Evolutionary conservation across 1,284 basidiomycete genomes (phyloP).

Genomic region (Vanrija sp.): DNA sequence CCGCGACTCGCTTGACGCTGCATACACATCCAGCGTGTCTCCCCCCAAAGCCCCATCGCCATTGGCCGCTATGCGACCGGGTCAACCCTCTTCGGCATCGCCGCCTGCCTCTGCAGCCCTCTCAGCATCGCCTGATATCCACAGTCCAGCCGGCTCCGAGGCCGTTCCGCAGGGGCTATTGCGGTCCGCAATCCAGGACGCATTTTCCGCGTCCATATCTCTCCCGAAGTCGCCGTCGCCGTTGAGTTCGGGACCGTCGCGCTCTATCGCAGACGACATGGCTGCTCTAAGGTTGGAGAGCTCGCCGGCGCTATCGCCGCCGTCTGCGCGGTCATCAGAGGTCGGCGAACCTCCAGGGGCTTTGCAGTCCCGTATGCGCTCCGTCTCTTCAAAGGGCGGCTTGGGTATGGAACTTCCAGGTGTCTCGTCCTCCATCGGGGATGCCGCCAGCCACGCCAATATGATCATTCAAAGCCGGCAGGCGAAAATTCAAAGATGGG

Average conservation of each 20-base stretch:
- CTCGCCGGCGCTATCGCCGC: too few relatives aligned
- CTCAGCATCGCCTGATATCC: slow-evolving; percentile 1
- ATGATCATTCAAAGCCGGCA: slow-evolving; percentile 56
- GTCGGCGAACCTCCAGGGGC: not conserved
- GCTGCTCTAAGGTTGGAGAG: too few relatives aligned
- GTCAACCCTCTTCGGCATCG: not conserved
- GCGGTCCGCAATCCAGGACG: too few relatives aligned
- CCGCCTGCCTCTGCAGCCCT: not conserved
- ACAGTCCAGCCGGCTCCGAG: too few relatives aligned
- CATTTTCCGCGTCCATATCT: too few relatives aligned
- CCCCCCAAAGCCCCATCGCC: not conserved
- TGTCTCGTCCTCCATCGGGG: slow-evolving; percentile 37
- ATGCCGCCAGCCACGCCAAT: slow-evolving; percentile 53
- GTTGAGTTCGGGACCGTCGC: too few relatives aligned
- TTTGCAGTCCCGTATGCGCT: slow-evolving; percentile 5
- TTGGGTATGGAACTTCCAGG: slow-evolving; percentile 40
- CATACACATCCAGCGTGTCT: not conserved
- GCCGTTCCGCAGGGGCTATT: too few relatives aligned
- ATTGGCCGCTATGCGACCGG: not conserved
- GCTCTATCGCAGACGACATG: too few relatives aligned
- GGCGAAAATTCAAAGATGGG: slow-evolving; percentile 56
- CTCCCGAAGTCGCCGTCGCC: too few relatives aligned
- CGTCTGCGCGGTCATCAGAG: too few relatives aligned
- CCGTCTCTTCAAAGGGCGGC: slow-evolving; percentile 16
- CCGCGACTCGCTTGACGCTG: not conserved